phyloP scores from a whole-genome alignment of 1,139 yeast species.

The Yueomyces sp. region DNA sequence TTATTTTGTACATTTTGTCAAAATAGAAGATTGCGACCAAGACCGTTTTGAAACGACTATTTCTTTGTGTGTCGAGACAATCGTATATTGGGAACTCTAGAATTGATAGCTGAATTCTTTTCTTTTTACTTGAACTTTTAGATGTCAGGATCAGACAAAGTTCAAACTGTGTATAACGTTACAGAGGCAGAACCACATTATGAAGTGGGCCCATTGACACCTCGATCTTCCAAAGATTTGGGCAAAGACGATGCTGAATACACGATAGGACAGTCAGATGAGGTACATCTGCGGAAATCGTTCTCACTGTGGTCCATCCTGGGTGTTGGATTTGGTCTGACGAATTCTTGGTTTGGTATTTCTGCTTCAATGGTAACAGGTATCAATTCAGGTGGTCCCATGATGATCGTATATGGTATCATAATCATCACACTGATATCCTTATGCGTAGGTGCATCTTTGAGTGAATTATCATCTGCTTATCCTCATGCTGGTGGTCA shows the following conservation, averaged over 20 bases:
- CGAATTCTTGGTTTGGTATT: conserved; percentile 62
- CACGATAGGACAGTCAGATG: conserved; percentile 6
- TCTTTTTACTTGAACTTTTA: too few species aligned
- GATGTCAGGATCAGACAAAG: background rate
- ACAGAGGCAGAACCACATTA: background rate
- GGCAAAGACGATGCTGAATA: background rate
- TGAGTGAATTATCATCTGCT: conserved; percentile 43
- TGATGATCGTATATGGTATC: conserved; percentile 56
- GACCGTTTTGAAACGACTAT: too few species aligned
- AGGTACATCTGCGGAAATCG: conserved; percentile 23
- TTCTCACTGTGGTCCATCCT: conserved; percentile 38
- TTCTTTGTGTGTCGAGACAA: too few species aligned
- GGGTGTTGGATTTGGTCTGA: conserved; percentile 58
- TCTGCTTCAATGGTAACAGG: conserved; percentile 54
- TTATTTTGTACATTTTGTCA: too few species aligned
- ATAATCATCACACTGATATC: conserved; percentile 46
- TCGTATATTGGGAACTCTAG: too few species aligned
- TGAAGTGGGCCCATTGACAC: background rate
- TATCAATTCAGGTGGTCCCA: conserved; percentile 55
- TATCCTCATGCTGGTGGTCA: conserved; percentile 60
- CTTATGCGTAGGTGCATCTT: conserved; percentile 37
- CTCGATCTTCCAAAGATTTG: background rate
- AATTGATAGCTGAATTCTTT: too few species aligned
- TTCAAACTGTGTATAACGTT: background rate
- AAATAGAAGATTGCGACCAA: too few species aligned